Evolutionary conservation across 2,329 filamentous ascomycete genomes (phyloP).

Genomic region (Fusarium sororula): DNA sequence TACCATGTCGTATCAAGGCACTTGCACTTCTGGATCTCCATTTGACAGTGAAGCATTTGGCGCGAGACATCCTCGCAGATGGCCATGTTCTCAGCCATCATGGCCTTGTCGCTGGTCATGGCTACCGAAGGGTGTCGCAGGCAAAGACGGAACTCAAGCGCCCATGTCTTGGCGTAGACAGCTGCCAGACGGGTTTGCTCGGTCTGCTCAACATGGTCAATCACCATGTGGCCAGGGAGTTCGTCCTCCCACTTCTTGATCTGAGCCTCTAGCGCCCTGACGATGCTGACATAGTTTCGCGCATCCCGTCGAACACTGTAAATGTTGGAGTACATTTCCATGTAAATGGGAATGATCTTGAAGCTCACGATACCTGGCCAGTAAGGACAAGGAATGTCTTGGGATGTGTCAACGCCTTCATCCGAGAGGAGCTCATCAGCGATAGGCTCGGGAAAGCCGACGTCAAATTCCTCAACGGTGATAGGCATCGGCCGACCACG

Average conservation of each 20-base stretch:
- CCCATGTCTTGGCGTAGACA: slow-evolving; percentile 63
- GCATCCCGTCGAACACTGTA: slow-evolving; percentile 74
- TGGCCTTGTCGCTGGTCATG: slow-evolving; percentile 60
- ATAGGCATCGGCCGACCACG: slow-evolving; percentile 82
- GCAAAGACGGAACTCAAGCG: slow-evolving; percentile 67
- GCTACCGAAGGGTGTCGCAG: slow-evolving; percentile 70
- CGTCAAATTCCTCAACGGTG: slow-evolving; percentile 78
- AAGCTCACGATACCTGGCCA: slow-evolving; percentile 72
- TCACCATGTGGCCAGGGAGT: slow-evolving; percentile 68
- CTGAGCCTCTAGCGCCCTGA: slow-evolving; percentile 72
- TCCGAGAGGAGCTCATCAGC: slow-evolving; percentile 76
- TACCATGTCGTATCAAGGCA: slow-evolving; percentile 83
- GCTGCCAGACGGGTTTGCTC: slow-evolving; percentile 60
- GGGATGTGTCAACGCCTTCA: slow-evolving; percentile 66
- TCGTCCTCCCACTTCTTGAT: slow-evolving; percentile 70
- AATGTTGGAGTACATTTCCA: slow-evolving; percentile 80
- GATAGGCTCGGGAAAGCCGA: slow-evolving; percentile 77
- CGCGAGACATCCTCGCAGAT: slow-evolving; percentile 73
- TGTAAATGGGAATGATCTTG: slow-evolving; percentile 71
- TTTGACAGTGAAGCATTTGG: slow-evolving; percentile 69
- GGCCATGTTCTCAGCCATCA: slow-evolving; percentile 69
- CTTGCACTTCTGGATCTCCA: slow-evolving; percentile 69
- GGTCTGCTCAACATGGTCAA: slow-evolving; percentile 53
- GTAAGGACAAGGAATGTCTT: slow-evolving; percentile 70
- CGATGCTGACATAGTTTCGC: slow-evolving; percentile 68